Conservation (phyloP, 148 eudicot species). For the Fagopyrum tataricum region DNA sequence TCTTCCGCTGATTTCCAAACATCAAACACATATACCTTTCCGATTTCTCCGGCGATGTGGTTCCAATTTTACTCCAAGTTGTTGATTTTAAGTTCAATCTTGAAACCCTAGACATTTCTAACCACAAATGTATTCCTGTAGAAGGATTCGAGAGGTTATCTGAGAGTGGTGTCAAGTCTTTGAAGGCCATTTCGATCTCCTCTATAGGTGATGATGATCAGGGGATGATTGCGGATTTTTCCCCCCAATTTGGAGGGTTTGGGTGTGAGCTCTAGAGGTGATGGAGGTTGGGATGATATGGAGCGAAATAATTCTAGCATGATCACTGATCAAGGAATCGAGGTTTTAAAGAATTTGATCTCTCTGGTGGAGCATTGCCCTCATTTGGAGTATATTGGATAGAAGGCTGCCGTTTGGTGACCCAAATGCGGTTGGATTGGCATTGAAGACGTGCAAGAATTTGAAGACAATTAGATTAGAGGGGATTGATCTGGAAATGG, state of each 20-base stretch:
- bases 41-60: slow-evolving; percentile 17
- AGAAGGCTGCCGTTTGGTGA: slow-evolving; percentile 34
- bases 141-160: slow-evolving; percentile 25
- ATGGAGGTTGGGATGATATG: background rate
- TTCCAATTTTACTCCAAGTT: slow-evolving; percentile 20
- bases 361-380: slow-evolving; percentile 36
- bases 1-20: slow-evolving; percentile 34
- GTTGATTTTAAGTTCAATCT: slow-evolving; percentile 22
- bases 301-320: slow-evolving; percentile 16
- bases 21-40: slow-evolving; percentile 38
- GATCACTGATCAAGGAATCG: slow-evolving; percentile 55
- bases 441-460: slow-evolving; percentile 24
- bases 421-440: slow-evolving; percentile 29
- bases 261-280: slow-evolving; percentile 25
- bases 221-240: slow-evolving; percentile 19
- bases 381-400: slow-evolving; percentile 39
- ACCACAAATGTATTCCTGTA: slow-evolving; percentile 23
- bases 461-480: slow-evolving; percentile 28
- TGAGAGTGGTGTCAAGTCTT: slow-evolving; percentile 26
- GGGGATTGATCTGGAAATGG: slow-evolving; percentile 25
- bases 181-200: slow-evolving; percentile 23
- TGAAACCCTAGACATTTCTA: slow-evolving; percentile 34
- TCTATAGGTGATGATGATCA: slow-evolving; percentile 31
- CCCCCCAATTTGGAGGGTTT: slow-evolving; percentile 45
- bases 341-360: slow-evolving; percentile 32